These are phyloP conservation scores for Erysiphe pisi DNA, from an alignment of 2,329 filamentous ascomycete genomes.

Conservation along the genomic window DNA sequence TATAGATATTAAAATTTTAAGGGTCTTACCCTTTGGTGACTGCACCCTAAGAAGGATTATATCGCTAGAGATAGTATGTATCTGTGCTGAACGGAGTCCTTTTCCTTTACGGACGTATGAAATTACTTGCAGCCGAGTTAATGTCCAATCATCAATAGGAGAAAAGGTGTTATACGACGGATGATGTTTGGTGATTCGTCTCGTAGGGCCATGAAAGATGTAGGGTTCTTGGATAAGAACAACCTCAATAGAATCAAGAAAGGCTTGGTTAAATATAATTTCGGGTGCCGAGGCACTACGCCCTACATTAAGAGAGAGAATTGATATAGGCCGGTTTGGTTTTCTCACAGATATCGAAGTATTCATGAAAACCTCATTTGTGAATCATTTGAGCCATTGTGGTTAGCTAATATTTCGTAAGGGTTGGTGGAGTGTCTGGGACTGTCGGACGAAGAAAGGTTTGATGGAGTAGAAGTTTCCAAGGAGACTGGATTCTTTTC, in stretches of 20 bases:
- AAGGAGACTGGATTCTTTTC: background rate
- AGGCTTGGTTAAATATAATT: constrained; percentile 4
- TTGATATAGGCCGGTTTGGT: background rate
- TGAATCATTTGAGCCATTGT: background rate
- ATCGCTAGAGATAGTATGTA: background rate
- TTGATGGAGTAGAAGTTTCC: background rate
- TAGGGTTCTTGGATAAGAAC: constrained; percentile 24
- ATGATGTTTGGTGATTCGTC: background rate
- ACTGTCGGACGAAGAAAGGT: background rate
- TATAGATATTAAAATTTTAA: constrained; percentile 5
- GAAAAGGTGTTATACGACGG: constrained; percentile 8
- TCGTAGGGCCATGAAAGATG: background rate
- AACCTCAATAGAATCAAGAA: background rate
- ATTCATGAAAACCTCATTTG: background rate
- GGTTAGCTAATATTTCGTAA: background rate
- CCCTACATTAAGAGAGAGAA: constrained; percentile 3
- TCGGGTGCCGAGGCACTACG: background rate
- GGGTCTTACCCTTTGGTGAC: background rate
- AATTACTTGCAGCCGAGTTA: background rate
- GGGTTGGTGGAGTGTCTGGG: background rate
- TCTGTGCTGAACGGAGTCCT: background rate
- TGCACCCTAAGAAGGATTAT: background rate
- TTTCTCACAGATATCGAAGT: background rate
- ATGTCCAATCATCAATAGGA: background rate
- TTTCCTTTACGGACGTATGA: constrained; percentile 2